A percentile compares a stretch with the other conserved stretches of the same genome.
phyloP scores from a whole-genome alignment of 352 stramenopile genomes.

The Aphanomyces astaci region DNA sequence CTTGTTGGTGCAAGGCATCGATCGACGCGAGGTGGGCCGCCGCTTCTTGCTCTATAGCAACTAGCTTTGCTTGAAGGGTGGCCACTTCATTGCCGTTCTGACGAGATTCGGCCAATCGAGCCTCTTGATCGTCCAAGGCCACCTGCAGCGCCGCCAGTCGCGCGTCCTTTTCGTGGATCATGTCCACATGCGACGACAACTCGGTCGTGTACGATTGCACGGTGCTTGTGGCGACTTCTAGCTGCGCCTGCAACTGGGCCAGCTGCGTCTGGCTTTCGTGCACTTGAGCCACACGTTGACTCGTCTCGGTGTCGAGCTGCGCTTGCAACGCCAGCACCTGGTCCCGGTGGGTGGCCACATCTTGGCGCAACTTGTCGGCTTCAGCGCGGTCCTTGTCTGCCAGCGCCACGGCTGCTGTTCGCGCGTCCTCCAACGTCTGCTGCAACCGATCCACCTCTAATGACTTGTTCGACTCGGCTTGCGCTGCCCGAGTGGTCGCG shows the following conservation, averaged over 20 bases:
- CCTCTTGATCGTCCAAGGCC: neutral
- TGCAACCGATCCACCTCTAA: neutral
- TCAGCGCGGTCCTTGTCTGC: conserved; percentile 28
- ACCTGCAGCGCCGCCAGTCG: neutral
- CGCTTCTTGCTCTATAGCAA: neutral
- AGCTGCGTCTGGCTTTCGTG: neutral
- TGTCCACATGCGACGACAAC: neutral
- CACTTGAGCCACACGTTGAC: neutral
- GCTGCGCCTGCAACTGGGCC: neutral
- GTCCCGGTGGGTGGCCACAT: conserved; percentile 37
- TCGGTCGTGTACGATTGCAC: neutral
- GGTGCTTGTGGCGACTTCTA: neutral
- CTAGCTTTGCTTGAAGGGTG: neutral
- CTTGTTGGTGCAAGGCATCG: neutral
- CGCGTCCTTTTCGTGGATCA: neutral
- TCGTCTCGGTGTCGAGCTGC: neutral
- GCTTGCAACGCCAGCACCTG: conserved; percentile 24
- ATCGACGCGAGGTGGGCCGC: neutral
- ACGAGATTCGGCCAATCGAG: neutral
- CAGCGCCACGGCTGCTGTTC: conserved; percentile 30
- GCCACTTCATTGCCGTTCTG: neutral
- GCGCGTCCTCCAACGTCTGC: neutral
- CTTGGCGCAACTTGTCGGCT: conserved; percentile 30
- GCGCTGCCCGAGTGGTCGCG: neutral
- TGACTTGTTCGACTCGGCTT: conserved; percentile 1